phyloP scores from a whole-genome alignment of 2,329 filamentous ascomycete genomes.

The Ascochyta clinopodiicola region DNA sequence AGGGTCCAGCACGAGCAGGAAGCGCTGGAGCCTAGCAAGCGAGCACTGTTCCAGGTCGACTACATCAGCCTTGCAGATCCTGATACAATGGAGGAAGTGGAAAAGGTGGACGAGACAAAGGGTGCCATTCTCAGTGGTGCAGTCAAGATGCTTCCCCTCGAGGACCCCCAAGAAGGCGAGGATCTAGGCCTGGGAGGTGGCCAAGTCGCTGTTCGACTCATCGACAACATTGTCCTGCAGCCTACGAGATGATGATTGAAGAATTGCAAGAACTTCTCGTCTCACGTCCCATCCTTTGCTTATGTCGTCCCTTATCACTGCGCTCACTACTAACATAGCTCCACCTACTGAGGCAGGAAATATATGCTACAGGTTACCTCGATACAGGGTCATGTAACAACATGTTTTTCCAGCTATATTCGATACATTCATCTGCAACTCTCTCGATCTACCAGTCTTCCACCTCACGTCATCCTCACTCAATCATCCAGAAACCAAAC shows the following conservation, averaged over 20 bases:
- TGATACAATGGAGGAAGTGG: constrained; percentile 79
- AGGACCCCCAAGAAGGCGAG: constrained; percentile 72
- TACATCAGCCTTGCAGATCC: constrained; percentile 92
- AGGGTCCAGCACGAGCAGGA: constrained; percentile 67
- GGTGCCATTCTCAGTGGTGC: constrained; percentile 91
- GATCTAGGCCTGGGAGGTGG: constrained; percentile 73
- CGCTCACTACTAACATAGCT: not conserved
- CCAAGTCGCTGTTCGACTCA: constrained; percentile 80
- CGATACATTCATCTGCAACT: too few relatives aligned
- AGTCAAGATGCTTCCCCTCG: constrained; percentile 84
- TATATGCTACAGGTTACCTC: not conserved
- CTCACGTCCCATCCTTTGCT: not conserved
- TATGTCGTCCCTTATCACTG: not conserved
- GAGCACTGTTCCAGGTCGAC: constrained; percentile 81
- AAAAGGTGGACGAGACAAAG: constrained; percentile 69
- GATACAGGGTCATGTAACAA: not conserved
- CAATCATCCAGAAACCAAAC: too few relatives aligned
- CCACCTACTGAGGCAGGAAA: not conserved
- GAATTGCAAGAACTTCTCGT: not conserved
- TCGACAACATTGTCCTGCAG: constrained; percentile 84
- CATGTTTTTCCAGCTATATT: too few relatives aligned
- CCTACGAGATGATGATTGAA: constrained; percentile 25
- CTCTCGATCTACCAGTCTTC: too few relatives aligned
- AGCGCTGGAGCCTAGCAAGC: constrained; percentile 62
- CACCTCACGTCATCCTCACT: too few relatives aligned